phyloP scores from a whole-genome alignment of 768 basidiomycete species.

The Terana coerulea region DNA sequence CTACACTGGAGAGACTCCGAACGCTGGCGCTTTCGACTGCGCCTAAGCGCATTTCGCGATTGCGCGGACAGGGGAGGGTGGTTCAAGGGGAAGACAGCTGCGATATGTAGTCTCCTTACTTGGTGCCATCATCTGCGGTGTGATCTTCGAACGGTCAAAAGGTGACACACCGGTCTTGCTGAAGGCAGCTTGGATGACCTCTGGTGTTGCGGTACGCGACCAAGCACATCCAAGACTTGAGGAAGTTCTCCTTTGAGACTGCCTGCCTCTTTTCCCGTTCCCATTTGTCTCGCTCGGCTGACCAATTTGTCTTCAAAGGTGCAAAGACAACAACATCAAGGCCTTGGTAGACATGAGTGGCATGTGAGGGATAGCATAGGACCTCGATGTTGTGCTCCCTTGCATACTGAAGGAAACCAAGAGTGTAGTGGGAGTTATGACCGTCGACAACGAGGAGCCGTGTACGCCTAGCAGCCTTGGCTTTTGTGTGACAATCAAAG shows the following conservation, averaged over 20 bases:
- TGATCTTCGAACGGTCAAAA: too few relatives aligned
- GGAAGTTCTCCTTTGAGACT: slow-evolving; percentile 4
- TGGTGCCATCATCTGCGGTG: too few relatives aligned
- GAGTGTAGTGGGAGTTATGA: slow-evolving; percentile 38
- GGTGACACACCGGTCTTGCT: too few relatives aligned
- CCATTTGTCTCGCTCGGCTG: background rate
- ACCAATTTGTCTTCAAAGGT: slow-evolving; percentile 28
- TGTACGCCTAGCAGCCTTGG: slow-evolving; percentile 23
- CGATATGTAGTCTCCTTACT: too few relatives aligned
- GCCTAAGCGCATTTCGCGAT: too few relatives aligned
- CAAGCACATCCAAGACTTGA: too few relatives aligned
- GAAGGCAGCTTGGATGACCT: too few relatives aligned
- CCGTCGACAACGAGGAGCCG: slow-evolving; percentile 42
- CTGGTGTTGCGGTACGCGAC: too few relatives aligned
- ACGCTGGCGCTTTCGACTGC: too few relatives aligned
- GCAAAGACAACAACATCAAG: slow-evolving; percentile 40
- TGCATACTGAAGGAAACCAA: slow-evolving; percentile 25
- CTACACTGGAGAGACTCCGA: too few relatives aligned
- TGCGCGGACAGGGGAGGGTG: too few relatives aligned
- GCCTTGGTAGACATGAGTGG: slow-evolving; percentile 40
- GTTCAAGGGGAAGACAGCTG: too few relatives aligned
- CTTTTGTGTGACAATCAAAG: slow-evolving; percentile 35
- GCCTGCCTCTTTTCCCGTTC: slow-evolving; percentile 7
- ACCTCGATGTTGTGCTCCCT: slow-evolving; percentile 28
- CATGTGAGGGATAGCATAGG: slow-evolving; percentile 36